These are phyloP conservation scores for Xylona heveae DNA, from an alignment of 495 filamentous ascomycete species.

Conservation along the genomic window DNA sequence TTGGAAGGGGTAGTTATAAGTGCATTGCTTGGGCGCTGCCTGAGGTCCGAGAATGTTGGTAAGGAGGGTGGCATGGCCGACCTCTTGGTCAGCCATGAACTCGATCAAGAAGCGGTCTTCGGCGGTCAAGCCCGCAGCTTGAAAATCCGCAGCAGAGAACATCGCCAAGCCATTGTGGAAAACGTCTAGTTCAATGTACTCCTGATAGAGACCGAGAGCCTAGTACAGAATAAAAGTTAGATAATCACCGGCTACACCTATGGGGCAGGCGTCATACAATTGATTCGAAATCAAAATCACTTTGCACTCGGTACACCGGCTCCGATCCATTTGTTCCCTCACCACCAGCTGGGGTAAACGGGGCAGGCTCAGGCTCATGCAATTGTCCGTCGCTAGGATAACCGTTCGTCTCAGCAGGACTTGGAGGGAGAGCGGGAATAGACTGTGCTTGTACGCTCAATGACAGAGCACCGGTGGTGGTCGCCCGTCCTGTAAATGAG, in stretches of 20 bases:
- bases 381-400: constrained; percentile 57
- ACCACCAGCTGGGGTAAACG: constrained; percentile 56
- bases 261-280: no score
- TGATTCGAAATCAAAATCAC: constrained; percentile 59
- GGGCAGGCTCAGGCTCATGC: constrained; percentile 39
- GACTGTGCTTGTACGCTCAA: constrained; percentile 24
- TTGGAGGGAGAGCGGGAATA: constrained; percentile 24
- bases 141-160: constrained; percentile 52
- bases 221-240: no score
- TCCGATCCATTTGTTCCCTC: constrained; percentile 54
- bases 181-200: constrained; percentile 75
- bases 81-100: constrained; percentile 75
- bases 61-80: constrained; percentile 58
- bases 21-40: constrained; percentile 52
- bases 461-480: constrained; percentile 29
- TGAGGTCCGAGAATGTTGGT: constrained; percentile 57
- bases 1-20: constrained; percentile 62
- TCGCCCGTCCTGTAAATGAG: no score
- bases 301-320: constrained; percentile 49
- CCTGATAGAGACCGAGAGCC: constrained; percentile 51
- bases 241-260: no score
- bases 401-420: constrained; percentile 27
- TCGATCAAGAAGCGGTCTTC: constrained; percentile 52
- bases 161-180: constrained; percentile 60
- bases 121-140: constrained; percentile 38